Evolutionary conservation across 768 basidiomycete genomes (phyloP).

Genomic region (Hydnomerulius pinastri): DNA sequence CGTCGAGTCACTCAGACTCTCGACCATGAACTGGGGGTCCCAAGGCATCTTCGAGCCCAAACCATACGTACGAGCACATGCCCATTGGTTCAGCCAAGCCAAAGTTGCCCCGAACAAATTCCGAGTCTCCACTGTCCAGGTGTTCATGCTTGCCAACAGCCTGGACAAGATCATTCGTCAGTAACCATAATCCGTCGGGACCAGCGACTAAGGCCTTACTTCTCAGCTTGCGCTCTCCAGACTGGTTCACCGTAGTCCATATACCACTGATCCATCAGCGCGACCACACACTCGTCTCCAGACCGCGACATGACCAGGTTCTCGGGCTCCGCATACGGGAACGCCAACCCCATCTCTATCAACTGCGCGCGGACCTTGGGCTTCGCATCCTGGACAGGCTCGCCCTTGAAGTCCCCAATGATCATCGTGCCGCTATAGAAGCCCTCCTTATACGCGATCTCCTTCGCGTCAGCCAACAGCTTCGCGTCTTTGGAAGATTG

Average conservation of each 20-base stretch:
- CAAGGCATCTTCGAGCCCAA: constrained; percentile 94
- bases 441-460: constrained; percentile 97
- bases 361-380: constrained; percentile 81
- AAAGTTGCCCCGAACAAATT: constrained; percentile 90
- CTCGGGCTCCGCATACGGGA: constrained; percentile 96
- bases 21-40: constrained; percentile 96
- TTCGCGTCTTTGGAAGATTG: constrained; percentile 93
- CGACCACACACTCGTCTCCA: constrained; percentile 97
- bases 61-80: constrained; percentile 97
- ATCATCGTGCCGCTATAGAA: constrained; percentile 94
- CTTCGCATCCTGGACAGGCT: constrained; percentile 90
- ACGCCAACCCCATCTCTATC: constrained; percentile 75
- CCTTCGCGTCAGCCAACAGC: constrained; percentile 94
- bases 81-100: constrained; percentile 98
- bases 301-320: constrained; percentile 85
- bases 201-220: constrained; percentile 47
- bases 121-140: constrained; percentile 88
- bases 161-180: constrained; percentile 38
- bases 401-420: constrained; percentile 88
- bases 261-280: constrained; percentile 99
- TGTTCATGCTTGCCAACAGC: constrained; percentile 82
- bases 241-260: constrained; percentile 89
- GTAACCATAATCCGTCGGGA: constrained; percentile 5
- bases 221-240: constrained; percentile 89
- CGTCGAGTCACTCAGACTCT: constrained; percentile 95